Base-by-base conservation (phyloP, 1,284 basidiomycete species). In the Lignosus rhinocerotis region DNA sequence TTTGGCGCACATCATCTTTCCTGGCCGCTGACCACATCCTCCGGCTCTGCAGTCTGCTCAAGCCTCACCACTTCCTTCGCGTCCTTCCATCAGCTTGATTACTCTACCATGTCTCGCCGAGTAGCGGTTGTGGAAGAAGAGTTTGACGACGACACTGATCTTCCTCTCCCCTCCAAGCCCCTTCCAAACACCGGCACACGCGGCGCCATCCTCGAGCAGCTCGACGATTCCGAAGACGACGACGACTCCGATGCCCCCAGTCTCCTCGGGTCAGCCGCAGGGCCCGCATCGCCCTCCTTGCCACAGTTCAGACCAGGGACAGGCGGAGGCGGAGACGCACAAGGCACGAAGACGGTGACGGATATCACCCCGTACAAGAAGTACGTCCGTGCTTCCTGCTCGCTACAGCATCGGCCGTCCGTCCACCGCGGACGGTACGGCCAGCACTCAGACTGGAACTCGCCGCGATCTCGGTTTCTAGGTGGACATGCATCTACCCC, bases 401-500 rank as follows among this genome's bases (percentile, higher is more conserved):
- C 54, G 16, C 30, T 44, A 17, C 30, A 33, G 6, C 38, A 11
- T 59, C 58, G 54, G 19, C 55, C 32, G 32, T n/a, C 25, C 25
- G 25, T 25, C 25, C 25, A 25, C 25, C 25, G 25, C 25, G 25
- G 25, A 21, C 48, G 21, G 17, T 33, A 25, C 21, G 36, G 9
- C 36, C 33, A 25, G 2, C 33, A 36, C 31, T 19, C n/a, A 30
- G n/a, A 19, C 21, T 30, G n/a, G 17, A 41, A n/a, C 50, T 42
- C 31, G 60, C 9, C 52, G 49, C 62, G 58, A 50, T 33, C 50
- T 47, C 34, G 30, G 49, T 43, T 49, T n/a, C 53, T 69, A 94
- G 93, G 68, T 98, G 95, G 95, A 90, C 93, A 59, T 90, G 91
- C 66, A 84, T 98, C 69, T 99, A 99, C 72, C 96, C 96, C 3